phyloP scores from a whole-genome alignment of 2,329 filamentous ascomycete genomes.

The Colletotrichum sp. region DNA sequence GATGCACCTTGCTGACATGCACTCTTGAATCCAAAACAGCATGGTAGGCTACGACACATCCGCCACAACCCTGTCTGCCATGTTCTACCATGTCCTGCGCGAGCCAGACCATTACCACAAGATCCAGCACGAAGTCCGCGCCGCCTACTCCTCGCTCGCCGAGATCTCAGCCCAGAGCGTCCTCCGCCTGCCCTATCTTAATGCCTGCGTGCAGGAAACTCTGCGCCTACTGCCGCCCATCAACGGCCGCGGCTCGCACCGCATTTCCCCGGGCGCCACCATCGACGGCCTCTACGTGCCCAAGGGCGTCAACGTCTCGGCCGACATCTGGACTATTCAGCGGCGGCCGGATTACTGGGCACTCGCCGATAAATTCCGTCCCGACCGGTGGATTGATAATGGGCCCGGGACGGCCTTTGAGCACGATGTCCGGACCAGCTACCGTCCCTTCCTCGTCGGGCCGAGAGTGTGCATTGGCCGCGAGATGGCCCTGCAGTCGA shows the following conservation, averaged over 20 bases:
- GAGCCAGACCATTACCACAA: not conserved
- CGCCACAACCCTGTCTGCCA: not conserved
- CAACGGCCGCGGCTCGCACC: not conserved
- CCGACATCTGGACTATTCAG: constrained; percentile 33
- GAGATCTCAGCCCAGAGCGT: not conserved
- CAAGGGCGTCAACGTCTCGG: not conserved
- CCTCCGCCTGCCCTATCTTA: constrained; percentile 14
- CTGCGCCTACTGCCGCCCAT: constrained; percentile 60
- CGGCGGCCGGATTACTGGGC: constrained; percentile 45
- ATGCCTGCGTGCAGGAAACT: constrained; percentile 59
- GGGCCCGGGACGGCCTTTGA: not conserved
- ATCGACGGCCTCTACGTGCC: constrained; percentile 1
- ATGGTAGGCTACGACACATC: constrained; percentile 7
- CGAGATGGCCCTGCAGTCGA: constrained; percentile 10
- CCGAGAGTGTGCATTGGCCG: constrained; percentile 7
- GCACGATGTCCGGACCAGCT: constrained; percentile 6
- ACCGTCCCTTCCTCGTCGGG: not conserved
- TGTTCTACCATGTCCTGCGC: not conserved
- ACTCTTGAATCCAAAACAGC: not conserved
- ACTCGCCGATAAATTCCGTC: constrained; percentile 48
- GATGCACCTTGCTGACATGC: not conserved
- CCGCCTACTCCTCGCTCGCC: not conserved
- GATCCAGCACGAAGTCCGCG: not conserved
- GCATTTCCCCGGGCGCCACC: not conserved
- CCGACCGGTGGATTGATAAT: constrained; percentile 46